Evolutionary conservation across 768 basidiomycete genomes (phyloP).

Genomic region (Lactarius pseudohatsudake): DNA sequence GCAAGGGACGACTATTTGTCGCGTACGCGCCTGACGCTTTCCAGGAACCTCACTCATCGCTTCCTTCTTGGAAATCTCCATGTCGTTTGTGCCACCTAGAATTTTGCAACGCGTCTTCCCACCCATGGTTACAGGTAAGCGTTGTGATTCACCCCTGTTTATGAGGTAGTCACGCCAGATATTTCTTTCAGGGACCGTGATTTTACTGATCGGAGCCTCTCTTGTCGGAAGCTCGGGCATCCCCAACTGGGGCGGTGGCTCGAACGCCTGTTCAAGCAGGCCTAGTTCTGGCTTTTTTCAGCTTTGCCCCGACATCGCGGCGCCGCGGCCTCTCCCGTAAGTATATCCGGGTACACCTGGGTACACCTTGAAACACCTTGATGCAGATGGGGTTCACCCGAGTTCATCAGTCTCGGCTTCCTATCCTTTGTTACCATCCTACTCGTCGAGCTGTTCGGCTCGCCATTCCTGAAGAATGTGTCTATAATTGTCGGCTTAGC

Average conservation of each 20-base stretch:
- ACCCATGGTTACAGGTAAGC: constrained; percentile 69
- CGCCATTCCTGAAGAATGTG: constrained; percentile 80
- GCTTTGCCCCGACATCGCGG: constrained; percentile 69
- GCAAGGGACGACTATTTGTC: constrained; percentile 20
- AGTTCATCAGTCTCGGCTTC: constrained; percentile 87
- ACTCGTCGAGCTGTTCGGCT: constrained; percentile 78
- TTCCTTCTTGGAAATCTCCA: constrained; percentile 74
- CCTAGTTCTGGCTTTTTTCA: constrained; percentile 65
- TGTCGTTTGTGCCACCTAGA: constrained; percentile 71
- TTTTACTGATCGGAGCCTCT: constrained; percentile 77
- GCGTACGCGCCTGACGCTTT: background rate
- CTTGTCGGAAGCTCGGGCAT: constrained; percentile 74
- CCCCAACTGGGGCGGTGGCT: constrained; percentile 82
- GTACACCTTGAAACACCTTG: background rate
- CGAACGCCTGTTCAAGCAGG: constrained; percentile 63
- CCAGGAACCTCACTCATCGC: constrained; percentile 75
- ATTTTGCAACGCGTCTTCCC: constrained; percentile 69
- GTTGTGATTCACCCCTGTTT: background rate
- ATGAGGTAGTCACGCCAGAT: background rate
- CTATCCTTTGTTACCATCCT: constrained; percentile 76
- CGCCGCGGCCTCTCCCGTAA: constrained; percentile 66
- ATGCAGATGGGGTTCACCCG: constrained; percentile 71
- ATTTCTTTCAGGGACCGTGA: constrained; percentile 57
- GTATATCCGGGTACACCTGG: constrained; percentile 27
- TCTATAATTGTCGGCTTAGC: constrained; percentile 73